These are phyloP conservation scores for Thermomyces lanuginosus DNA, from an alignment of 2,329 filamentous ascomycete species.

Conservation along the genomic window DNA sequence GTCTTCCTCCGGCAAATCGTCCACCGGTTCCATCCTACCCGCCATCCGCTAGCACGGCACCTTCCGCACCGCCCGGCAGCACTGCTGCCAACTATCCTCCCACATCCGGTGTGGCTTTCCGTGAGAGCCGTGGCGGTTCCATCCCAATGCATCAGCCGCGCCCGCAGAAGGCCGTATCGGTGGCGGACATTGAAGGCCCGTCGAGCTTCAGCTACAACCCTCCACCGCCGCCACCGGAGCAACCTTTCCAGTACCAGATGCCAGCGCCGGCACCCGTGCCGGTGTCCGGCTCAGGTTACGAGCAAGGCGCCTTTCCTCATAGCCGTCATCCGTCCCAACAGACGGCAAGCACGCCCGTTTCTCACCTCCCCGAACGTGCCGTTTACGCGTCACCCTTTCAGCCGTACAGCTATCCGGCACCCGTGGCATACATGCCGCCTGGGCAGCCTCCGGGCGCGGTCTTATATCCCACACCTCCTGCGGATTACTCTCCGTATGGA, in stretches of 20 bases:
- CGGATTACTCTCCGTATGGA: slow-evolving; percentile 27
- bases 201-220: slow-evolving; percentile 43
- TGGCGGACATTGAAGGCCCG: slow-evolving; percentile 82
- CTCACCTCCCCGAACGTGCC: slow-evolving; percentile 81
- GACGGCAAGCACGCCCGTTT: slow-evolving; percentile 62
- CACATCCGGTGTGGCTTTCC: slow-evolving; percentile 39
- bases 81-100: slow-evolving; percentile 27
- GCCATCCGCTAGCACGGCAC: slow-evolving; percentile 8
- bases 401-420: slow-evolving; percentile 47
- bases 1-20: slow-evolving; percentile 51
- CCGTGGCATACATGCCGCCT: slow-evolving; percentile 40
- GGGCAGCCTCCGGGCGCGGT: slow-evolving; percentile 44
- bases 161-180: slow-evolving; percentile 84
- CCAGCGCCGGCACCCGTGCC: slow-evolving; percentile 63
- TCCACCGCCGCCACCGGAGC: slow-evolving; percentile 52
- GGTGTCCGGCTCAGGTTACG: slow-evolving; percentile 42
- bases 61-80: slow-evolving; percentile 9
- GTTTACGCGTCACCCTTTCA: slow-evolving; percentile 87
- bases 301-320: slow-evolving; percentile 41
- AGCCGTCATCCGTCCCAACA: slow-evolving; percentile 55
- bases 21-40: slow-evolving; percentile 13
- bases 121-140: slow-evolving; percentile 43
- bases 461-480: slow-evolving; percentile 46
- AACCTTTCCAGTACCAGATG: slow-evolving; percentile 91
- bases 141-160: slow-evolving; percentile 84